phyloP scores from a whole-genome alignment of 495 filamentous ascomycete genomes.

The Tetracladium setigerum region DNA sequence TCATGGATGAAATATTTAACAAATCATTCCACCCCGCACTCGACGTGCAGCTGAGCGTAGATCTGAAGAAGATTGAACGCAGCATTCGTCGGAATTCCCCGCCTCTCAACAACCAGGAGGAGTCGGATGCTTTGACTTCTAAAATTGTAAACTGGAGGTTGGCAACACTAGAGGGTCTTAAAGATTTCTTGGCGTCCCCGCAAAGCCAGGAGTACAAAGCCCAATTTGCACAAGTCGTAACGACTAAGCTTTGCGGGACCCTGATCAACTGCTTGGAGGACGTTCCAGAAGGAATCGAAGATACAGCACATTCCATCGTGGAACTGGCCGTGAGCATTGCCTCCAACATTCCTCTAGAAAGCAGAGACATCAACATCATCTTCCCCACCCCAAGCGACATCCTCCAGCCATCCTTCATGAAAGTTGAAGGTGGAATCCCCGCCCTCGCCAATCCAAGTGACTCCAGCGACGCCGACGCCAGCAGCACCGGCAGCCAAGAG shows the following conservation, averaged over 20 bases:
- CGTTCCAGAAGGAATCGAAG: constrained; percentile 57
- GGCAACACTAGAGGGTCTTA: constrained; percentile 85
- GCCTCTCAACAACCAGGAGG: constrained; percentile 66
- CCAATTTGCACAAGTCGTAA: constrained; percentile 59
- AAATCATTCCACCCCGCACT: constrained; percentile 85
- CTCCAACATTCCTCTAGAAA: constrained; percentile 81
- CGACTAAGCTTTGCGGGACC: constrained; percentile 60
- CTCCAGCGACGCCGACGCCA: constrained; percentile 34
- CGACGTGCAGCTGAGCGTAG: constrained; percentile 62
- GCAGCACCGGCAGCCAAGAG: constrained; percentile 37
- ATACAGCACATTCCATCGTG: constrained; percentile 68
- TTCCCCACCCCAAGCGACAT: constrained; percentile 69
- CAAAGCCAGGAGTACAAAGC: constrained; percentile 54
- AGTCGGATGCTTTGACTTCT: constrained; percentile 80
- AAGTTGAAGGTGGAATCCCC: constrained; percentile 67
- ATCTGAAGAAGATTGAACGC: constrained; percentile 80
- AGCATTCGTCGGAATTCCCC: constrained; percentile 75
- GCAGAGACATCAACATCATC: constrained; percentile 79
- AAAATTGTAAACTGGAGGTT: constrained; percentile 91
- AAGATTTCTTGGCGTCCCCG: constrained; percentile 56
- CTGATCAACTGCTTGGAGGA: constrained; percentile 71
- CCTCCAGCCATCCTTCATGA: constrained; percentile 69
- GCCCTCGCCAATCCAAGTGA: constrained; percentile 52
- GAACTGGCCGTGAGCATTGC: constrained; percentile 85
- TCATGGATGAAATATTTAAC: constrained; percentile 87